Percentiles rank a stretch among this genome's conserved stretches.
Conservation (phyloP, 2,329 filamentous ascomycete genomes). For the Diaporthe destruens region DNA sequence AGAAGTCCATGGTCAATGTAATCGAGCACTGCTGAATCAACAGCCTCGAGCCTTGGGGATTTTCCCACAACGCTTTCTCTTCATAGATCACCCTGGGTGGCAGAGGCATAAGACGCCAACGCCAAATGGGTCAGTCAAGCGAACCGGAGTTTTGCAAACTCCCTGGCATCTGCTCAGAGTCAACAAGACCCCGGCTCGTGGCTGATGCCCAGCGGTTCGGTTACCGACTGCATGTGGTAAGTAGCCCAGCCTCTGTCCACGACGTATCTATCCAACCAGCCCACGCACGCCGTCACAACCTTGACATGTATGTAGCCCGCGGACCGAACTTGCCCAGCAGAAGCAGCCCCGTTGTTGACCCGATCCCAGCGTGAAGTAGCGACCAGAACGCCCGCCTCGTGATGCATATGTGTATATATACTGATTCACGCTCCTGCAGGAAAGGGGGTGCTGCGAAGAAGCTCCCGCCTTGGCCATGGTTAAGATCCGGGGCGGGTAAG, state of each 20-base stretch:
- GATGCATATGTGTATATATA: too few relatives aligned
- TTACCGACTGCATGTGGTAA: neutral
- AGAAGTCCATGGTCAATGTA: neutral
- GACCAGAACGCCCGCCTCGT: neutral
- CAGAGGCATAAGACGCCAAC: neutral
- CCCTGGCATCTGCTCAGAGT: neutral
- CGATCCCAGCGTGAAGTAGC: neutral
- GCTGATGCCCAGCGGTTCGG: neutral
- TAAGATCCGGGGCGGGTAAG: neutral
- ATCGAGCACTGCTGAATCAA: neutral
- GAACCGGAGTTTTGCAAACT: neutral
- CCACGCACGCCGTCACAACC: neutral
- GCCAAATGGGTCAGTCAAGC: neutral
- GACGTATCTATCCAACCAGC: neutral
- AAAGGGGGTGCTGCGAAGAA: neutral
- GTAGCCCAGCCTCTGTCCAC: too few relatives aligned
- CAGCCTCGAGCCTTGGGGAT: neutral
- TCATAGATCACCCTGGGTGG: too few relatives aligned
- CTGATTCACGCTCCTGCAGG: constrained; percentile 8
- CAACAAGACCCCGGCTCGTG: neutral
- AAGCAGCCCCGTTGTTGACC: neutral
- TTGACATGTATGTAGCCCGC: too few relatives aligned
- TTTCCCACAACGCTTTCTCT: neutral
- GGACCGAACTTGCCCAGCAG: too few relatives aligned
- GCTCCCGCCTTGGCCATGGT: neutral